phyloP scores from a whole-genome alignment of 1,284 basidiomycete genomes.

The Tilletia setariae region DNA sequence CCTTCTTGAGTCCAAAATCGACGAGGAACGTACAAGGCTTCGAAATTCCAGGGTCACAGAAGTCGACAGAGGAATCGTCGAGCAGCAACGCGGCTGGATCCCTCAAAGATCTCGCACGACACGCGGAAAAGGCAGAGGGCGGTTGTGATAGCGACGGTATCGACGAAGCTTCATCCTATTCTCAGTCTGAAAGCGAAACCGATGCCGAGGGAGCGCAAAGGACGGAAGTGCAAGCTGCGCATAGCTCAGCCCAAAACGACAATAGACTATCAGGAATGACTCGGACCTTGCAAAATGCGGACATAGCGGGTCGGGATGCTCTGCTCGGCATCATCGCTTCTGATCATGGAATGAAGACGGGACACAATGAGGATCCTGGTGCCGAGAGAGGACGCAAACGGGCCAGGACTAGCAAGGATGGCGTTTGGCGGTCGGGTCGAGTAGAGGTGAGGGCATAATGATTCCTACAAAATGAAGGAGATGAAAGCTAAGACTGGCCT shows the following conservation, averaged over 20 bases:
- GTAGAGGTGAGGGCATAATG: constrained; percentile 6
- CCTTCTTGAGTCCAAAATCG: constrained; percentile 4
- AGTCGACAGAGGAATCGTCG: background rate
- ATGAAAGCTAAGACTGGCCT: too few species aligned
- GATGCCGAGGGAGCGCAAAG: background rate
- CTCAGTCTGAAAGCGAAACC: background rate
- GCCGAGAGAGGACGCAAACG: background rate
- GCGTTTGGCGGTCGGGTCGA: background rate
- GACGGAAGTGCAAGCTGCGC: background rate
- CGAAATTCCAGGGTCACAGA: background rate
- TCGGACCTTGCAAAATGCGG: background rate
- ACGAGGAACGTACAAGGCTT: background rate
- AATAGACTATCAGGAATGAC: background rate
- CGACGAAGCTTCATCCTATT: background rate
- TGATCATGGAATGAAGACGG: background rate
- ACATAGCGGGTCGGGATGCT: background rate
- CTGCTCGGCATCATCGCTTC: constrained; percentile 6
- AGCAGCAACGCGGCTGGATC: background rate
- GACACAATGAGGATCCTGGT: background rate
- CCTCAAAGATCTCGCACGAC: background rate
- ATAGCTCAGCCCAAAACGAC: background rate
- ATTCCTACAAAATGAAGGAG: too few species aligned
- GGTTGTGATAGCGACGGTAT: constrained; percentile 3
- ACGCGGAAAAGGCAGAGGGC: background rate
- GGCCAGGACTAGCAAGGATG: background rate